Conservation (phyloP, 192 early-diverging fungal genomes). For the Podila epicladia region DNA sequence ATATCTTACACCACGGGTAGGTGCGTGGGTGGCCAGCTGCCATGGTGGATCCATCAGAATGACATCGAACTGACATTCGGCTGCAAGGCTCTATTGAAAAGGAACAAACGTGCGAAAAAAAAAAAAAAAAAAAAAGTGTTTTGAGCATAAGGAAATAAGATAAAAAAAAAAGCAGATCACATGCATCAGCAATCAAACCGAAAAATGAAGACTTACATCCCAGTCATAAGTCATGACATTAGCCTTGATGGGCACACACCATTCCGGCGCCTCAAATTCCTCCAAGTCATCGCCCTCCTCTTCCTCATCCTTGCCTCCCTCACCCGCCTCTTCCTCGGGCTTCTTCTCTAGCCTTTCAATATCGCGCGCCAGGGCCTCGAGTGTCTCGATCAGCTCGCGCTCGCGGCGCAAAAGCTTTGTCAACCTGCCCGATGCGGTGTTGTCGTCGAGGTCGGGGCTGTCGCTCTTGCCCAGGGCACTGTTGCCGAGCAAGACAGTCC, state of each 20-base stretch:
- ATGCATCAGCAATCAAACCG: neutral
- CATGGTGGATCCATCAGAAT: slow-evolving; percentile 97
- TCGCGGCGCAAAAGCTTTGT: slow-evolving; percentile 31
- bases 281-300: slow-evolving; percentile 61
- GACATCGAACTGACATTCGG: slow-evolving; percentile 90
- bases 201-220: slow-evolving; percentile 62
- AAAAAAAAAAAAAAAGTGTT: neutral
- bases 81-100: slow-evolving; percentile 67
- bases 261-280: slow-evolving; percentile 90
- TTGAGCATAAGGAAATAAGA: neutral
- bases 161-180: neutral
- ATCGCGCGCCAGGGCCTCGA: slow-evolving; percentile 34
- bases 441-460: neutral
- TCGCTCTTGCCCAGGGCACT: neutral
- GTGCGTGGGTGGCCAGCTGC: slow-evolving; percentile 94
- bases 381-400: slow-evolving; percentile 37
- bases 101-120: neutral
- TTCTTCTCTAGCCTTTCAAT: slow-evolving; percentile 28
- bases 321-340: neutral
- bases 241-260: slow-evolving; percentile 95
- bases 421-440: slow-evolving; percentile 24
- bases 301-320: slow-evolving; percentile 1
- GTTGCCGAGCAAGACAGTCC: neutral
- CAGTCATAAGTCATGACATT: slow-evolving; percentile 98
- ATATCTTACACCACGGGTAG: slow-evolving; percentile 82